A percentile compares a stretch with the other conserved stretches of the same genome.
These are phyloP conservation scores for Dryas octopetala DNA, from an alignment of 306 rosid species.

Conservation along the genomic window DNA sequence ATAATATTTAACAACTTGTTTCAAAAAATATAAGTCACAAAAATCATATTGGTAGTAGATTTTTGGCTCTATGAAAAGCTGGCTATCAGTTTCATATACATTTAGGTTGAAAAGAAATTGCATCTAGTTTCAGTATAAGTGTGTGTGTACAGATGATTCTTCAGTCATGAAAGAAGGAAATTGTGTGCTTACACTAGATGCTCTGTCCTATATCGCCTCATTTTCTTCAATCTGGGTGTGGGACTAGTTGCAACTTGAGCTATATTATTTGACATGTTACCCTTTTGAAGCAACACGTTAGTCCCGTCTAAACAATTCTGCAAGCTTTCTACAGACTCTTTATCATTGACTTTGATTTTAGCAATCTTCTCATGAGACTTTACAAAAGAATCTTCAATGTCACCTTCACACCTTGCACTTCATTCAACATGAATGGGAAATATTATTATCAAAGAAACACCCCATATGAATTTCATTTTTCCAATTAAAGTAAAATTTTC, in stretches of 20 bases:
- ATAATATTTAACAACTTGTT: no score
- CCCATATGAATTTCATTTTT: no score
- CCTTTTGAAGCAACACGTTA: not conserved
- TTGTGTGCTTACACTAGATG: conserved; percentile 56
- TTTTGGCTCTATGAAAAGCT: no score
- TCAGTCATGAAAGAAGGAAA: no score
- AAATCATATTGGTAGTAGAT: no score
- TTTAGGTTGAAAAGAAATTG: no score
- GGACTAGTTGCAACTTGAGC: conserved; percentile 32
- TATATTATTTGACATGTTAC: conserved; percentile 31
- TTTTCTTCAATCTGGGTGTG: conserved; percentile 42
- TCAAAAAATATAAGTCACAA: no score
- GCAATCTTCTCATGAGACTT: conserved; percentile 30
- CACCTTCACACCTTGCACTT: conserved; percentile 34
- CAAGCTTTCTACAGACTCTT: not conserved
- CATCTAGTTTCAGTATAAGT: no score
- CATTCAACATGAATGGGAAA: conserved; percentile 9
- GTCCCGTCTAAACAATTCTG: no score
- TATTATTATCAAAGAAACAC: no score
- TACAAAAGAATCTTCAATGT: conserved; percentile 32
- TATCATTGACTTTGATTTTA: conserved; percentile 11
- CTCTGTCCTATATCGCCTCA: conserved; percentile 51
- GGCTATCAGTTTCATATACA: no score
- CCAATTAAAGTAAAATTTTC: no score
- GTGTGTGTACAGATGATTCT: not conserved